Evolutionary conservation across 208 protist genomes (phyloP), one percentile per base, ranked within the genome.

Genomic region (Angomonas desouzai): DNA sequence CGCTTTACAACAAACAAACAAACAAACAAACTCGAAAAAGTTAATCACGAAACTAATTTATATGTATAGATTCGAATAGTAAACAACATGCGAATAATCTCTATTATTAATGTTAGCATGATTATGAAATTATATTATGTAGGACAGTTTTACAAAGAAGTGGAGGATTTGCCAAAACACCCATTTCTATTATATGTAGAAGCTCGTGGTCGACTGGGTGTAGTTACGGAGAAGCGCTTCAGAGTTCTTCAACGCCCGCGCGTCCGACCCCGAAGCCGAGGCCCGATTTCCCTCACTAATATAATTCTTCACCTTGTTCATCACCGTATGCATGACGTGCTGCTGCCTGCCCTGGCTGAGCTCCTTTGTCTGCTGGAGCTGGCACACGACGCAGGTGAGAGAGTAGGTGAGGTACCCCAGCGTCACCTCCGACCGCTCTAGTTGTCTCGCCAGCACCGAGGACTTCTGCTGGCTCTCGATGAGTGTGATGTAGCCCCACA

Each of bases 341-440:
- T 13, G 6, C 45, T 51, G 45, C 20, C 45, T 13, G 6, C 3
- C 20, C n/a, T 51, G 45, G 22, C 81, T 77, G 38, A 69, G 61
- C 9, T 73, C 65, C 3, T 65, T 73, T 2, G 77, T 68, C 32
- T 80, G 75, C 2, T 77, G 70, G 29, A 85, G 74, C 56, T 68
- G 67, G 48, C 77, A 59, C 55, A 88, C 62, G 40, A 79, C 69
- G 23, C 76, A 74, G 10, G 86, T 76, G 56, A 89, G 70, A 0
- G 86, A 87, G 66, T 87, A 79, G 23, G 88, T 62, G 11, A 96
- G 71, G 16, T 81, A 81, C 18, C 62, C 74, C 0, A 20, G 28
- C 7, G 72, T 66, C 18, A 64, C 36, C 10, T 18, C 34, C 1
- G 58, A 30, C 11, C 3, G 22, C 66, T 47, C 79, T 64, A 32